A percentile compares a stretch with the other conserved stretches of the same genome.
Evolutionary conservation across 2,329 filamentous ascomycete genomes (phyloP).

Genomic region (Cercospora citrullina): DNA sequence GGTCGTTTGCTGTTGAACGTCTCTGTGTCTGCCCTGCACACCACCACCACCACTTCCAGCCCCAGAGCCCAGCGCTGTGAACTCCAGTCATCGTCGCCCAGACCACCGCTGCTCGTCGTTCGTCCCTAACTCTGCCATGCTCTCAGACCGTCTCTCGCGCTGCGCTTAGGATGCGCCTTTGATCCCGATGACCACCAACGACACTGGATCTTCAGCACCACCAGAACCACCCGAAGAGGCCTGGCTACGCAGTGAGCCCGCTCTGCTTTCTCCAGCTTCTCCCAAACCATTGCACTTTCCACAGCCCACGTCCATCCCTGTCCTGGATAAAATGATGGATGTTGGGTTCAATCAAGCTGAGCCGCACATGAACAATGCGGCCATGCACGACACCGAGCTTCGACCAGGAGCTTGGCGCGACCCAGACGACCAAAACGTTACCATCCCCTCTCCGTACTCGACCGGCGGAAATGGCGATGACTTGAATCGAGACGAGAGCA

Average conservation of each 20-base stretch:
- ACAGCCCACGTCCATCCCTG: conserved; percentile 67
- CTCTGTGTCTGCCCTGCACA: conserved; percentile 3
- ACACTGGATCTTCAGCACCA: conserved; percentile 6
- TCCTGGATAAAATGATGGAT: conserved; percentile 71
- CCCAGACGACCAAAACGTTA: conserved; percentile 30
- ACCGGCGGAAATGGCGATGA: conserved; percentile 26
- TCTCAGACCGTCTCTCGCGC: conserved; percentile 7
- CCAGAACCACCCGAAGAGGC: conserved; percentile 53
- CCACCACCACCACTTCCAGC: background rate
- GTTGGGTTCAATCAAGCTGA: conserved; percentile 68
- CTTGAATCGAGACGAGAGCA: conserved; percentile 7
- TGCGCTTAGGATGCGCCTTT: conserved; percentile 17
- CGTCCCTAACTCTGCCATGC: conserved; percentile 12
- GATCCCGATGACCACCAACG: conserved; percentile 29
- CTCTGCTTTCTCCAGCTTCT: conserved; percentile 64
- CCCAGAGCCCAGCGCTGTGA: background rate
- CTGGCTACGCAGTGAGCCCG: conserved; percentile 63
- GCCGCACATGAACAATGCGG: conserved; percentile 51
- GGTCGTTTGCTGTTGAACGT: conserved; percentile 10
- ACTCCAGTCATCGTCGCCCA: background rate
- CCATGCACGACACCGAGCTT: conserved; percentile 38
- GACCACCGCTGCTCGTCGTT: background rate
- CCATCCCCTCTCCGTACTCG: conserved; percentile 25
- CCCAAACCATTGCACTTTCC: conserved; percentile 69
- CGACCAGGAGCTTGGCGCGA: conserved; percentile 39